Base-by-base conservation (phyloP, 495 filamentous ascomycete species). In the Neurospora hispaniola region DNA sequence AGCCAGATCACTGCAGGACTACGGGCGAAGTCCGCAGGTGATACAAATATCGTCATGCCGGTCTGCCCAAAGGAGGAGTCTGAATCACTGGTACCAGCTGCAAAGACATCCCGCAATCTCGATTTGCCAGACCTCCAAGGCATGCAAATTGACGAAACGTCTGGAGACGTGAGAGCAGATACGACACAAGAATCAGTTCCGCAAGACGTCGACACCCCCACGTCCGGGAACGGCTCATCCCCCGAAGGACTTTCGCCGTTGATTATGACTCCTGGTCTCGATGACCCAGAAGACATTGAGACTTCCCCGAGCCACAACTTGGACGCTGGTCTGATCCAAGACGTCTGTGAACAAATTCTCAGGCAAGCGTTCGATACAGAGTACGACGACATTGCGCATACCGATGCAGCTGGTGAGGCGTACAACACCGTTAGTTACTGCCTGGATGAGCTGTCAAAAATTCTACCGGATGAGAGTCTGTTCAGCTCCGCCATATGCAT, bases 391-490 rank as follows among this genome's bases (percentile, higher is more conserved):
- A 74, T 81, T n/a, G 72, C 70, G 4, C 23, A 38, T 27, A 71
- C 72, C 4, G 73, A 71, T n/a, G 69, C 72, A 2, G 74, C 69
- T 16, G 69, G 72, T 10, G 75, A 66, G 2, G 77, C 72, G 3
- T 79, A 74, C 18, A 54, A 77, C 20, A 72, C 75, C 5, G 72
- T 80, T 69, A 72, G 73, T 23, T 75, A 78, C 48, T 80, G 74
- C 48, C 69, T 81, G 16, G 76, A 76, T 2, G 78, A 80, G 71
- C 73, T 81, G 0, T 76, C 75, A 4, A 69, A 70, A 42, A 72
- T 81, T 11, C 69, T 79, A 38, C 66, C 70, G 6, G 68, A 73
- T 46, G 74, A 70, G 39, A 68, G 54, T 14, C n/a, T 70, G 5
- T 12, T 70, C 42, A 39, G 11, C 14, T 71, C 62, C 18, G 14